Conservation (phyloP, 2,329 filamentous ascomycete genomes). For the Metarhizium humberi region DNA sequence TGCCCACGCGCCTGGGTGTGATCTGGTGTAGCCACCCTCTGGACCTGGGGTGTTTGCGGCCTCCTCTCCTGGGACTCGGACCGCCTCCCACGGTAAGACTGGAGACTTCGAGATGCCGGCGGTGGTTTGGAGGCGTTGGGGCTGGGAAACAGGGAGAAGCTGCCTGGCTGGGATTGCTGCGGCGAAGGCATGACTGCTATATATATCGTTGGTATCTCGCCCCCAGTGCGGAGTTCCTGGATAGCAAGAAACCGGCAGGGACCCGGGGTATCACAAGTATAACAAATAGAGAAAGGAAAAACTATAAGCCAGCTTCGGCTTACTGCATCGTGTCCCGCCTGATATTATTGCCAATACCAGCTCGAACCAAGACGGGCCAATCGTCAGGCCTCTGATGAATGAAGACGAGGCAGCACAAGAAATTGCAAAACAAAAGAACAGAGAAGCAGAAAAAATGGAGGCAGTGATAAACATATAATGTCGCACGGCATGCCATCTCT, state of each 20-base stretch:
- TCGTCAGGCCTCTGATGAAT: not conserved
- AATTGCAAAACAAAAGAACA: not conserved
- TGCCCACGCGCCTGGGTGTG: conserved; percentile 1
- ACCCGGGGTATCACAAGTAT: not conserved
- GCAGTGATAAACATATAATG: not conserved
- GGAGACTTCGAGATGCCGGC: conserved; percentile 9
- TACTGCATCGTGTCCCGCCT: not conserved
- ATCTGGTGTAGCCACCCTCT: conserved; percentile 15
- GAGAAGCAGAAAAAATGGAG: not conserved
- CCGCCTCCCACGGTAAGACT: conserved; percentile 19
- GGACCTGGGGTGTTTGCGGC: conserved; percentile 25
- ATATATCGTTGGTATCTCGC: not conserved
- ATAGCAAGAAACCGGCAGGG: not conserved
- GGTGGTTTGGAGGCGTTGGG: conserved; percentile 27
- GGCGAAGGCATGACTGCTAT: not conserved
- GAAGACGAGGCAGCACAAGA: not conserved
- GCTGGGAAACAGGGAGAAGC: conserved; percentile 49
- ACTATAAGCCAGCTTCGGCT: not conserved
- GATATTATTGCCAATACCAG: not conserved
- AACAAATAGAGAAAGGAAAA: not conserved
- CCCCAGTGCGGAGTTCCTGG: not conserved
- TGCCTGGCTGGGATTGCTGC: not conserved
- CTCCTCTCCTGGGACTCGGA: conserved; percentile 27
- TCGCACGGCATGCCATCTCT: not conserved
- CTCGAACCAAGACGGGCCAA: not conserved